Conservation (phyloP, 2,329 filamentous ascomycete species). For the Penicillium griseofulvum region DNA sequence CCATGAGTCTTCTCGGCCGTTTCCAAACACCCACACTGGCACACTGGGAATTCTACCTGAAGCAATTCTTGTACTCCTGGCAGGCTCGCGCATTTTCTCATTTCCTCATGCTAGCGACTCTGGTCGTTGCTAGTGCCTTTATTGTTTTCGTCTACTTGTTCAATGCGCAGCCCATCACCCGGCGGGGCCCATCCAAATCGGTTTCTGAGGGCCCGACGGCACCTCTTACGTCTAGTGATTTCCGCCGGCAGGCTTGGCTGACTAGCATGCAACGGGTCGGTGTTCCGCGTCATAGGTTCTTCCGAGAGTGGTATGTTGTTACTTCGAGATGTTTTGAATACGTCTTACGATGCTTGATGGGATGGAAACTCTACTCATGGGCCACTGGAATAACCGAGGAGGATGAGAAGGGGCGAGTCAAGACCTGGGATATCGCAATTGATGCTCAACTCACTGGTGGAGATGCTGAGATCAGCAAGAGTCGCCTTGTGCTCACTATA, state of each 20-base stretch:
- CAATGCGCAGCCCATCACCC: constrained; percentile 56
- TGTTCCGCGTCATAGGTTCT: constrained; percentile 82
- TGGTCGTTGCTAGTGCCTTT: constrained; percentile 57
- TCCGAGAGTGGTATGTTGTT: constrained; percentile 79
- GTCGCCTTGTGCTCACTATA: constrained; percentile 78
- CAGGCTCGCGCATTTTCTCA: constrained; percentile 39
- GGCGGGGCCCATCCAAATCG: constrained; percentile 43
- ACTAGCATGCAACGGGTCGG: constrained; percentile 90
- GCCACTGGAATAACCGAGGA: constrained; percentile 79
- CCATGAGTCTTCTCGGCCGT: constrained; percentile 56
- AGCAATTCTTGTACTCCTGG: constrained; percentile 36
- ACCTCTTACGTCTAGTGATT: constrained; percentile 74
- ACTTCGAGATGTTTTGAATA: constrained; percentile 79
- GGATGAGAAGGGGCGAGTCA: constrained; percentile 79
- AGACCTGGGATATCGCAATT: constrained; percentile 89
- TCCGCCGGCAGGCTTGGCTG: constrained; percentile 85
- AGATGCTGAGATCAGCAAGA: constrained; percentile 84
- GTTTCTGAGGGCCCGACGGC: constrained; percentile 25
- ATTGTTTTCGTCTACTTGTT: constrained; percentile 57
- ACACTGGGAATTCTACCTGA: constrained; percentile 27
- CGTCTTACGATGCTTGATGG: constrained; percentile 73
- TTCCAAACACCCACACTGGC: constrained; percentile 24
- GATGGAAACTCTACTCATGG: constrained; percentile 71
- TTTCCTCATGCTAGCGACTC: constrained; percentile 50
- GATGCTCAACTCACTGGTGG: constrained; percentile 91